A percentile compares a stretch with the other conserved stretches of the same genome.
These are phyloP conservation scores for Lipomyces spencermartinsiae DNA, from an alignment of 805 yeast genomes.

Conservation along the genomic window DNA sequence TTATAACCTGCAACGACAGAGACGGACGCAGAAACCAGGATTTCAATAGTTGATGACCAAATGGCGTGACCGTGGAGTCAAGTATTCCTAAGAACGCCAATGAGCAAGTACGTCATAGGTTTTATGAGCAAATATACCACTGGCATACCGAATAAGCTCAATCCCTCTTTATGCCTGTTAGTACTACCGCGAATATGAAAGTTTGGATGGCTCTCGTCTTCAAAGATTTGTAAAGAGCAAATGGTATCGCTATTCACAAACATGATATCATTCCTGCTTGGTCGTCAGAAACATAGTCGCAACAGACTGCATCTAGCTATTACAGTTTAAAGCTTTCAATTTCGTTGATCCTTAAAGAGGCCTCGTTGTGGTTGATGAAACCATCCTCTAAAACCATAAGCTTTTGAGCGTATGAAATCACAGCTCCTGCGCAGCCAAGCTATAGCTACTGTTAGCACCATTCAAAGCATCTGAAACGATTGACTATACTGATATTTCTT, in stretches of 20 bases:
- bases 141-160: constrained; percentile 34
- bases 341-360: constrained; percentile 32
- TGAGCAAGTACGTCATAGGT: not conserved
- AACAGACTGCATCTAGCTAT: not conserved
- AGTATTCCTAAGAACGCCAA: constrained; percentile 27
- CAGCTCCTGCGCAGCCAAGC: constrained; percentile 37
- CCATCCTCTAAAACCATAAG: constrained; percentile 21
- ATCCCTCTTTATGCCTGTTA: constrained; percentile 25
- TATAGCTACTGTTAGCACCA: not conserved
- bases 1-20: constrained; percentile 42
- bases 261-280: constrained; percentile 36
- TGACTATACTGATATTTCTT: constrained; percentile 23
- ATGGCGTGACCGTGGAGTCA: constrained; percentile 43
- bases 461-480: not conserved
- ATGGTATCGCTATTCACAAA: constrained; percentile 45
- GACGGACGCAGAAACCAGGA: constrained; percentile 50
- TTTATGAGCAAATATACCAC: not conserved
- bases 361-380: constrained; percentile 7
- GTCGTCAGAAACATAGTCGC: not conserved
- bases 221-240: constrained; percentile 43
- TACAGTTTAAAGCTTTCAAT: constrained; percentile 26
- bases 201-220: constrained; percentile 38
- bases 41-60: constrained; percentile 45
- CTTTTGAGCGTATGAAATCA: constrained; percentile 22
- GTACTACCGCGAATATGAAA: constrained; percentile 32